phyloP scores from a whole-genome alignment of 2,329 filamentous ascomycete species.

The Xylariales sp. region DNA sequence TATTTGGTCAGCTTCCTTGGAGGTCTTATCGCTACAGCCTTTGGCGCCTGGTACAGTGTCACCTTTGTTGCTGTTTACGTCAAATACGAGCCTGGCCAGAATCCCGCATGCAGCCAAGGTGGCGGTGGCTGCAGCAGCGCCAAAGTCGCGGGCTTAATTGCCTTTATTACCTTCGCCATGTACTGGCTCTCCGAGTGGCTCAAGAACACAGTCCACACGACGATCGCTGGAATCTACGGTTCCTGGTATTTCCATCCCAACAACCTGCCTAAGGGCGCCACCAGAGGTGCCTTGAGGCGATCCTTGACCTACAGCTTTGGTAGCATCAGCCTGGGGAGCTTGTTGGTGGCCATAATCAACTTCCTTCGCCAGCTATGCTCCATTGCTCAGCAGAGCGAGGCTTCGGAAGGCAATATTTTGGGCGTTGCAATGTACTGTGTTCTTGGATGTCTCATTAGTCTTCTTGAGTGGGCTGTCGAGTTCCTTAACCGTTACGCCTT shows the following conservation, averaged over 20 bases:
- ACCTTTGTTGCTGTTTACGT: slow-evolving; percentile 85
- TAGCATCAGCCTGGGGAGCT: slow-evolving; percentile 79
- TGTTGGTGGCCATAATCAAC: slow-evolving; percentile 85
- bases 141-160: slow-evolving; percentile 79
- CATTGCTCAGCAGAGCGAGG: slow-evolving; percentile 64
- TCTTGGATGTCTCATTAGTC: slow-evolving; percentile 68
- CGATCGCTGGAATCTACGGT: slow-evolving; percentile 83
- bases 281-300: slow-evolving; percentile 76
- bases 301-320: slow-evolving; percentile 89
- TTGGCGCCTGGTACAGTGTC: slow-evolving; percentile 81
- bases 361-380: slow-evolving; percentile 78
- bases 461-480: slow-evolving; percentile 81
- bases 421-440: slow-evolving; percentile 63
- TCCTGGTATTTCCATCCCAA: slow-evolving; percentile 83
- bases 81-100: slow-evolving; percentile 66
- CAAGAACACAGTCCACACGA: slow-evolving; percentile 89
- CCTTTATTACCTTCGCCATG: slow-evolving; percentile 84
- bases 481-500: slow-evolving; percentile 93
- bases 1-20: slow-evolving; percentile 83
- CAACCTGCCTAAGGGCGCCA: slow-evolving; percentile 71
- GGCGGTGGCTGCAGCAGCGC: slow-evolving; percentile 64
- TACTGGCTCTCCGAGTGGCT: slow-evolving; percentile 95
- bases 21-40: slow-evolving; percentile 68
- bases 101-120: slow-evolving; percentile 46
- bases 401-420: slow-evolving; percentile 64